Percentiles rank a stretch among this genome's conserved stretches.
phyloP scores from a whole-genome alignment of 495 filamentous ascomycete species.

The Melanomma pulvis-pyrius region DNA sequence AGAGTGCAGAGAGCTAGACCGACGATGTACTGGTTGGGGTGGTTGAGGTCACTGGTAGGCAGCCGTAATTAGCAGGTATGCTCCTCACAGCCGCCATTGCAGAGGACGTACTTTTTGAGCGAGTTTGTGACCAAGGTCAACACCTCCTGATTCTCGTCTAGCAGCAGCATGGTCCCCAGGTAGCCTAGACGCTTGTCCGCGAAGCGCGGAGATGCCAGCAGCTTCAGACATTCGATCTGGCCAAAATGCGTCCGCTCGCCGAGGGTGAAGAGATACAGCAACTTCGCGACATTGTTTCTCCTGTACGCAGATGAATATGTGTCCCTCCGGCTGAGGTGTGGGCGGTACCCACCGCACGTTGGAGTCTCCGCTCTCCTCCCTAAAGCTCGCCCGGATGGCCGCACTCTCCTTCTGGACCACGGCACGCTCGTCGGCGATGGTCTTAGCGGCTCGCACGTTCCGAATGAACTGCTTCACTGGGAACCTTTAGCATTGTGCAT shows the following conservation, averaged over 20 bases:
- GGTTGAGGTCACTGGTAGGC: conserved; percentile 77
- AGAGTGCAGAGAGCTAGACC: conserved; percentile 93
- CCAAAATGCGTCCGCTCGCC: conserved; percentile 98
- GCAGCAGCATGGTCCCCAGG: conserved; percentile 89
- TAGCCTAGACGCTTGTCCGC: conserved; percentile 97
- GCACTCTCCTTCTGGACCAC: conserved; percentile 99
- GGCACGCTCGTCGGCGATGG: conserved; percentile 95
- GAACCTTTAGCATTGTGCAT: conserved; percentile 18
- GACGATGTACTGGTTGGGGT: conserved; percentile 98
- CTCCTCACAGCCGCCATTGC: not conserved
- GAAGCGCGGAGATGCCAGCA: conserved; percentile 94
- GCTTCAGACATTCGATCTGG: conserved; percentile 98
- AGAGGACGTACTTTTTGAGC: conserved; percentile 75
- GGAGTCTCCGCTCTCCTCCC: conserved; percentile 92
- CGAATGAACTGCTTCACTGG: conserved; percentile 99
- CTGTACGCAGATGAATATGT: conserved; percentile 51
- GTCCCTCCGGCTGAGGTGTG: not conserved
- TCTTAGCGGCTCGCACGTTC: conserved; percentile 97
- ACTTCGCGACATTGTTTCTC: conserved; percentile 98
- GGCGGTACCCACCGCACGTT: conserved; percentile 70
- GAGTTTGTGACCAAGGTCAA: conserved; percentile 97
- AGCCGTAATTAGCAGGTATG: not conserved
- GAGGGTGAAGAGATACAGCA: conserved; percentile 97
- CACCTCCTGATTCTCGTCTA: conserved; percentile 99
- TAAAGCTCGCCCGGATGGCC: conserved; percentile 92